A percentile compares a stretch with the other conserved stretches of the same genome.
Evolutionary conservation across 2,329 filamentous ascomycete species (phyloP).

Genomic region (Claviceps capensis): DNA sequence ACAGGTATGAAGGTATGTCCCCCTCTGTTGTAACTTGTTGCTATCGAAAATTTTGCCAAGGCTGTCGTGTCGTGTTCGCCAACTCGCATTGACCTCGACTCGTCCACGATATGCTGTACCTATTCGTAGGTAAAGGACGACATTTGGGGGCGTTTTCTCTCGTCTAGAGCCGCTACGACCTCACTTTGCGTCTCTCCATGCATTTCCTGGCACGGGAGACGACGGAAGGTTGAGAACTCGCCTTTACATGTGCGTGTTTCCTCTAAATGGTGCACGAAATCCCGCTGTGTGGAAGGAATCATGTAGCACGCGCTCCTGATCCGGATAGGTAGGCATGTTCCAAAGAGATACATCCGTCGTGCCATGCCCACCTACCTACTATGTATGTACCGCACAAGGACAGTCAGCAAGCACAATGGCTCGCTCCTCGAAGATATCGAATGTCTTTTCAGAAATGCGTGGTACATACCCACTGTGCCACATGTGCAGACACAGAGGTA

Average conservation of each 20-base stretch:
- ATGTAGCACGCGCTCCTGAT: neutral
- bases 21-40: neutral
- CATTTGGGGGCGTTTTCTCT: neutral
- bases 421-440: neutral
- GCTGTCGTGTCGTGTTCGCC: neutral
- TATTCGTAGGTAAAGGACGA: neutral
- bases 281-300: neutral
- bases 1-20: neutral
- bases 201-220: too few relatives aligned
- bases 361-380: too few relatives aligned
- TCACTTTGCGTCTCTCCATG: too few relatives aligned
- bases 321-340: too few relatives aligned
- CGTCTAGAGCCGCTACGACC: neutral
- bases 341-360: too few relatives aligned
- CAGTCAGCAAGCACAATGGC: neutral
- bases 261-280: neutral
- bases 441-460: neutral
- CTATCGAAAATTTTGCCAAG: neutral
- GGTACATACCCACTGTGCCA: too few relatives aligned
- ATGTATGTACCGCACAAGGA: too few relatives aligned
- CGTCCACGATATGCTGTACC: neutral
- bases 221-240: too few relatives aligned
- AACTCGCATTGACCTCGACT: neutral
- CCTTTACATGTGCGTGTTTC: neutral
- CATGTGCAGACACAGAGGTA: too few relatives aligned